Conservation (phyloP, 164 flowering plant species). For the Stephania yunnanensis region DNA sequence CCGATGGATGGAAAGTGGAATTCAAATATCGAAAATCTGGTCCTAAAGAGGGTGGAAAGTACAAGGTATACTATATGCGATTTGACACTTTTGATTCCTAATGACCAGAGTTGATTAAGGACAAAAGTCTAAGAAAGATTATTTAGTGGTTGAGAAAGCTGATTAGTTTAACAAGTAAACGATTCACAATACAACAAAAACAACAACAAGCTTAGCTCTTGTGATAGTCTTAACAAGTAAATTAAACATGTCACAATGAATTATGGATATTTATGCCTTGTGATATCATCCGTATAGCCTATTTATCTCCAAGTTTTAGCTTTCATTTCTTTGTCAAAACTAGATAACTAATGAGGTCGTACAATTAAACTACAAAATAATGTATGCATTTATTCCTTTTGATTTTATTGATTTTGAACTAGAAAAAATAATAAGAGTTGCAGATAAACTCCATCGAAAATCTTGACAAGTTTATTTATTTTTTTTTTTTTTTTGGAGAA, state of each 20-base stretch:
- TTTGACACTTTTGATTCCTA: neutral
- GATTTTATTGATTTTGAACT: too few species aligned
- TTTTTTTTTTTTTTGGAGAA: too few species aligned
- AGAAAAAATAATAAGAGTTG: too few species aligned
- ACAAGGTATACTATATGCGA: slow-evolving; percentile 37
- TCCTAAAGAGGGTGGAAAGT: slow-evolving; percentile 15
- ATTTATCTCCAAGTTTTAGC: neutral
- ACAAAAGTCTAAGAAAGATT: neutral
- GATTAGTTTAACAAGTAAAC: too few species aligned
- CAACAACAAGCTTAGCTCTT: too few species aligned
- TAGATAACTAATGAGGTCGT: neutral
- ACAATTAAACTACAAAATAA: too few species aligned
- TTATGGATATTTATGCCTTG: neutral
- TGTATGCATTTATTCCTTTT: too few species aligned
- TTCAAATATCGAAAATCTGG: slow-evolving; percentile 31
- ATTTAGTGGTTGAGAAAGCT: neutral
- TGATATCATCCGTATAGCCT: neutral
- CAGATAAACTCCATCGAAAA: too few species aligned
- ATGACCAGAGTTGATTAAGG: neutral
- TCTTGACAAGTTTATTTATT: too few species aligned
- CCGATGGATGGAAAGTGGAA: slow-evolving; percentile 46
- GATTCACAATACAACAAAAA: too few species aligned
- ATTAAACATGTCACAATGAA: neutral
- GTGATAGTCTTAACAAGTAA: neutral
- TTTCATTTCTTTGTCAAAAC: neutral